Percentiles rank a stretch among this genome's conserved stretches.
Evolutionary conservation across 371 early-diverging fungal species (phyloP).

Genomic region (Capillidium rhysosporum): DNA sequence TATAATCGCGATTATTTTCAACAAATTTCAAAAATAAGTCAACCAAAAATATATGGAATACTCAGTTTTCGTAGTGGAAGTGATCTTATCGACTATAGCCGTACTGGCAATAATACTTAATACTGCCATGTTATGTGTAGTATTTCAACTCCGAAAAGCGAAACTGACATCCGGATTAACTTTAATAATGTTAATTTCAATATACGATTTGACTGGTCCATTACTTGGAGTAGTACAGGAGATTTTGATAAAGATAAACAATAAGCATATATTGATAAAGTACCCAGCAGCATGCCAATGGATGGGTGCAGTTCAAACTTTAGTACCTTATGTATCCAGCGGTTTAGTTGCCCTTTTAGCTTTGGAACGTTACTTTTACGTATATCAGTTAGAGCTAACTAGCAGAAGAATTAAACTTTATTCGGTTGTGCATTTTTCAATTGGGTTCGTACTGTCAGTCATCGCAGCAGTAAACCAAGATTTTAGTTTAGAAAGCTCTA

Average conservation of each 20-base stretch:
- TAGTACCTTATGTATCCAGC: neutral
- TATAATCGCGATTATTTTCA: no score
- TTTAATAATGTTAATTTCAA: neutral
- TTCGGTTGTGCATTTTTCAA: neutral
- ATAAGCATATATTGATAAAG: no score
- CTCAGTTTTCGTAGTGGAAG: neutral
- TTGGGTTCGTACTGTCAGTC: neutral
- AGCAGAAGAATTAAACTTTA: no score
- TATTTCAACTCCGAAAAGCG: no score
- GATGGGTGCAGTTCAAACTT: neutral
- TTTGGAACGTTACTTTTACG: neutral
- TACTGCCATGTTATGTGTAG: no score
- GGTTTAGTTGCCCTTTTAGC: neutral
- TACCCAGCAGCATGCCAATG: neutral
- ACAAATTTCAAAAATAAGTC: no score
- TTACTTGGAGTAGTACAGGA: neutral
- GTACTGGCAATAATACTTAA: neutral
- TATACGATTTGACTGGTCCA: neutral
- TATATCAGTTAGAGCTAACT: neutral
- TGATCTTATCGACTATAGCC: neutral
- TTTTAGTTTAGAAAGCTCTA: neutral
- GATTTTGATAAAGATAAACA: neutral
- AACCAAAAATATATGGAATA: neutral
- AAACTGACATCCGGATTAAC: neutral
- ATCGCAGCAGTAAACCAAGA: neutral